A percentile compares a stretch with the other conserved stretches of the same genome.
These are phyloP conservation scores for Berkeleyomyces rouxiae DNA, from an alignment of 2,329 filamentous ascomycete species.

Conservation along the genomic window DNA sequence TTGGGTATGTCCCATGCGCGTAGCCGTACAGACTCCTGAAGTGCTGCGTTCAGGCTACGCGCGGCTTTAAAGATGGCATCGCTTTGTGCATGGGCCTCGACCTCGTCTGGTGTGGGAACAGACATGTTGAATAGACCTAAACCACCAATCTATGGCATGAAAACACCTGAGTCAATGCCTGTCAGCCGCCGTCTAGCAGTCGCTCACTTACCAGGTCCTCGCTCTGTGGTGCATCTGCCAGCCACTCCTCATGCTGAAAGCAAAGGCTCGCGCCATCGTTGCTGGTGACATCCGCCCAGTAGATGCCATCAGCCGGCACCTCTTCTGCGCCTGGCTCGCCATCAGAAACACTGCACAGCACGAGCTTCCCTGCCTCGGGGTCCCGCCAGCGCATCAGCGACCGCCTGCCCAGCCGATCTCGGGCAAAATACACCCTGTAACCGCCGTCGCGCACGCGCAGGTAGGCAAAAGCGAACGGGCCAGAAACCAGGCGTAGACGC, in stretches of 20 bases:
- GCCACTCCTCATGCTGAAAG: slow-evolving; percentile 8
- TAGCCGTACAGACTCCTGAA: slow-evolving; percentile 33
- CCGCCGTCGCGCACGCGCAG: slow-evolving; percentile 41
- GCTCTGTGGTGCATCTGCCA: not conserved
- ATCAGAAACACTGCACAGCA: slow-evolving; percentile 56
- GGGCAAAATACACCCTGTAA: slow-evolving; percentile 55
- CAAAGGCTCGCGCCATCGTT: not conserved
- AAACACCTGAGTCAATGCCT: slow-evolving; percentile 14
- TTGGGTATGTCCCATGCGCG: slow-evolving; percentile 50
- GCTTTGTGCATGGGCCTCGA: not conserved
- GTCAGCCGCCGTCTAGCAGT: not conserved
- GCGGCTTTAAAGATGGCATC: not conserved
- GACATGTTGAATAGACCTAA: slow-evolving; percentile 36
- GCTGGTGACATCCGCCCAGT: slow-evolving; percentile 41
- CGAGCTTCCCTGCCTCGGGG: slow-evolving; percentile 26
- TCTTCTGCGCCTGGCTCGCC: slow-evolving; percentile 48
- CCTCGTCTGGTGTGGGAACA: slow-evolving; percentile 21
- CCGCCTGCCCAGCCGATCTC: slow-evolving; percentile 74
- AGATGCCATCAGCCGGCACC: slow-evolving; percentile 71
- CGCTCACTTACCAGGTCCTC: slow-evolving; percentile 12
- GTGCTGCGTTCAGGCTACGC: not conserved
- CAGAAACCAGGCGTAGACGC: slow-evolving; percentile 46
- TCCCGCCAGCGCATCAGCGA: slow-evolving; percentile 61
- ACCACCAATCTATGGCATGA: slow-evolving; percentile 30
- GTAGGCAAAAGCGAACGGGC: slow-evolving; percentile 82